Base-by-base conservation (phyloP, 208 protist genomes). In the Crithidia acanthocephali region DNA sequence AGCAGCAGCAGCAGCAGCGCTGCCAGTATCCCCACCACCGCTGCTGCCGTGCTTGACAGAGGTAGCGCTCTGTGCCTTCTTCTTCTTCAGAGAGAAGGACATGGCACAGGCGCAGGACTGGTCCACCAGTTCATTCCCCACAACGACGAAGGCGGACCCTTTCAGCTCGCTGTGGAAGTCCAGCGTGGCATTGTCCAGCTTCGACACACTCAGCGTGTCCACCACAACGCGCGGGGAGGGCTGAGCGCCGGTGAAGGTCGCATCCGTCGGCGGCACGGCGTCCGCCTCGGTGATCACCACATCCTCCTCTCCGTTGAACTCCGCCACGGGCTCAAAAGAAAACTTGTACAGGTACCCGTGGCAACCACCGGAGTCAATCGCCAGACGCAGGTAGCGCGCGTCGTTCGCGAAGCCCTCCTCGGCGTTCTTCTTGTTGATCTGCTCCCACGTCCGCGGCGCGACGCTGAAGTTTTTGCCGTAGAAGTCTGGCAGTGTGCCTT, bases 311-410 rank as follows among this genome's bases (percentile, higher is more conserved):
- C 57, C 52, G 75, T 85, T 80, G 10, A 92, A 63, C 25, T 59
- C 33, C 1, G 44, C 28, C 25, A 79, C 79, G 13, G 81, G 60
- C 58, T 97, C 89, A 57, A 95, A 91, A 20, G 83, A 71, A 59
- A 97, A 97, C 72, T 94, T 94, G 84, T 97, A 97, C 59, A 90
- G 58, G 45, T 91, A 97, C 13, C 92, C 92, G 73, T 97, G 92
- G 71, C 92, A 97, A 53, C 92, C 92, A 25, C 92, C 92, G 8
- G 88, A 92, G 67, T 95, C 92, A 51, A 97, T 90, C 28, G 90
- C 82, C 1, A 97, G 79, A 8, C 92, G 89, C 48, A 97, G 78
- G 37, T 81, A 85, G 23, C 92, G 89, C 23, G 74, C 72, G 59
- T 92, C 83, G 63, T 95, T 95, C 22, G 69, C 18, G 50, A 92